Conservation (phyloP, 169 alveolate species). For the Cryptosporidium sp. region DNA sequence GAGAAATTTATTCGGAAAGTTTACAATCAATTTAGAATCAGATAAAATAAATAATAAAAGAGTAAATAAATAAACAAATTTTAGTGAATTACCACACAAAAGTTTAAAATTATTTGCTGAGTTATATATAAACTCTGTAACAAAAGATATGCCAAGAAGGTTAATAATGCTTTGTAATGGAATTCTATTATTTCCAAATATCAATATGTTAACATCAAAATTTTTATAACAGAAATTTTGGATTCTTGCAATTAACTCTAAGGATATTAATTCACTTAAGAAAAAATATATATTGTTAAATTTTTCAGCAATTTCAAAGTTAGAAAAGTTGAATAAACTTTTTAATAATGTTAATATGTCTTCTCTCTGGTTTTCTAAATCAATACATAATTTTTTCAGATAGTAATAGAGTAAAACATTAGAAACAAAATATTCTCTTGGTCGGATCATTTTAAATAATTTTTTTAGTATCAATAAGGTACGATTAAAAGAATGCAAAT, state of each 20-base stretch:
- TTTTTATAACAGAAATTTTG: neutral
- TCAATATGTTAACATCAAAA: neutral
- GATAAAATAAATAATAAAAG: constrained; percentile 5
- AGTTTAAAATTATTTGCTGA: neutral
- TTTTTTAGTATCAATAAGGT: neutral
- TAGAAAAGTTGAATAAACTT: neutral
- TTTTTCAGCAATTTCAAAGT: neutral
- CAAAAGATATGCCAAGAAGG: constrained; percentile 7
- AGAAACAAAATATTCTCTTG: constrained; percentile 27
- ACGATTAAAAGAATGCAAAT: neutral
- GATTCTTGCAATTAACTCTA: constrained; percentile 12
- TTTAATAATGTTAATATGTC: neutral
- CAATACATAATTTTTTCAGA: neutral
- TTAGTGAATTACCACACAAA: neutral
- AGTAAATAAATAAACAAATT: neutral
- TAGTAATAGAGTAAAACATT: constrained; percentile 16
- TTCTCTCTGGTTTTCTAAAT: neutral
- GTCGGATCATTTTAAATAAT: neutral
- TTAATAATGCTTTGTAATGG: constrained; percentile 20
- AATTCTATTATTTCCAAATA: neutral
- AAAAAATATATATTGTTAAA: neutral
- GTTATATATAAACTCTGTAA: neutral
- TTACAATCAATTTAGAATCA: neutral
- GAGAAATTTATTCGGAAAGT: neutral
- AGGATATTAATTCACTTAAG: neutral